Percentiles rank a stretch among this genome's conserved stretches.
These are phyloP conservation scores for Tympanopsis confertula DNA, from an alignment of 2,329 filamentous ascomycete species.

Conservation along the genomic window DNA sequence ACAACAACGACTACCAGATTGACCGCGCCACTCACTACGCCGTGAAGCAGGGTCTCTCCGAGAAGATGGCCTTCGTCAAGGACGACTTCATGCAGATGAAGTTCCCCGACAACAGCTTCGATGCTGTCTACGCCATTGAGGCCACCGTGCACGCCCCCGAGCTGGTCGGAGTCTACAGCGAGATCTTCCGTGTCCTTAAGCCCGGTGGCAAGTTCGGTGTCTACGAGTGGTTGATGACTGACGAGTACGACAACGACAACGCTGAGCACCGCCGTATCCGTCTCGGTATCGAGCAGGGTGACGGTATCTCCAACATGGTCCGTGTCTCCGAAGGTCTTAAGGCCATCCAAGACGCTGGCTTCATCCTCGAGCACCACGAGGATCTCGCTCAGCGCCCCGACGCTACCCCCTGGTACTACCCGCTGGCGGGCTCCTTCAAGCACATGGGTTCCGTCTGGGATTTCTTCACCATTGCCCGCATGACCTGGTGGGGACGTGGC, in stretches of 20 bases:
- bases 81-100: constrained; percentile 75
- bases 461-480: constrained; percentile 51
- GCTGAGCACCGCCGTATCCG: constrained; percentile 57
- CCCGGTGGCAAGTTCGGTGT: constrained; percentile 67
- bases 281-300: constrained; percentile 64
- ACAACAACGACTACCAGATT: constrained; percentile 76
- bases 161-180: constrained; percentile 60
- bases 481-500: constrained; percentile 54
- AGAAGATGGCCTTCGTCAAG: constrained; percentile 58
- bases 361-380: constrained; percentile 54
- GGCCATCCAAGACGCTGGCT: constrained; percentile 60
- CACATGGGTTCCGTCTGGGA: constrained; percentile 50
- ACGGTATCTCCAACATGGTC: constrained; percentile 72
- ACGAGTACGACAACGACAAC: constrained; percentile 60
- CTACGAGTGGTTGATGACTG: constrained; percentile 74
- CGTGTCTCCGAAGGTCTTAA: constrained; percentile 51
- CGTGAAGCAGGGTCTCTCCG: constrained; percentile 48
- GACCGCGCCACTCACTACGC: constrained; percentile 60
- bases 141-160: constrained; percentile 66
- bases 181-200: constrained; percentile 66
- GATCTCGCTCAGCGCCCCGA: constrained; percentile 58
- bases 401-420: constrained; percentile 63
- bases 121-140: constrained; percentile 69
- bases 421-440: constrained; percentile 54
- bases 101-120: constrained; percentile 61